These are phyloP conservation scores for Protomyces lactucae-debilis DNA, from an alignment of 1,139 yeast species.

Conservation along the genomic window DNA sequence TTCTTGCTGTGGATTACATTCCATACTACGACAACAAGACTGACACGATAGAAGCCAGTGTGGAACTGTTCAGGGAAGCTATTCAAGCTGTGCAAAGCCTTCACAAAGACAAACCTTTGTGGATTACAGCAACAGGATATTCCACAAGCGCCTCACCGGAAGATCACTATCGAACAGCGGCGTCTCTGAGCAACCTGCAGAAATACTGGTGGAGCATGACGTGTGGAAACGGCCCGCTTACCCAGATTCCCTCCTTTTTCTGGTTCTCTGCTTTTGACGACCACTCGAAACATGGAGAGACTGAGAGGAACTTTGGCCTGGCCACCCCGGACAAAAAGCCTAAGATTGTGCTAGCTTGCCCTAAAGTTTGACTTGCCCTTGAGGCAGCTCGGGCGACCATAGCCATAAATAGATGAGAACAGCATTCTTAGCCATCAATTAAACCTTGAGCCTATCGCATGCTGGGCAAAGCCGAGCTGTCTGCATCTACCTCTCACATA, in stretches of 20 bases:
- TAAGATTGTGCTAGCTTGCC: constrained; percentile 7
- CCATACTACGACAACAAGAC: constrained; percentile 40
- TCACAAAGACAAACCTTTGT: constrained; percentile 81
- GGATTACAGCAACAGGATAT: constrained; percentile 99
- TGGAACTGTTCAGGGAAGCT: constrained; percentile 76
- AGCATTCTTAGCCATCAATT: too few relatives aligned
- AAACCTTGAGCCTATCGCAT: too few relatives aligned
- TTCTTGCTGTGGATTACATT: too few relatives aligned
- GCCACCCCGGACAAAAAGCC: constrained; percentile 7
- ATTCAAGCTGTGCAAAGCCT: constrained; percentile 75
- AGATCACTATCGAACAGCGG: constrained; percentile 42
- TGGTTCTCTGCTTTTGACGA: constrained; percentile 19
- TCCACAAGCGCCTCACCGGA: constrained; percentile 80
- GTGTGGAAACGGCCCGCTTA: constrained; percentile 4
- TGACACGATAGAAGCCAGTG: constrained; percentile 70
- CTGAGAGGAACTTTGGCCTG: constrained; percentile 19
- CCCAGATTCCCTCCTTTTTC: not conserved
- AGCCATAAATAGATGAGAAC: too few relatives aligned
- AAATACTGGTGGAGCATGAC: constrained; percentile 55
- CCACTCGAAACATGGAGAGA: not conserved
- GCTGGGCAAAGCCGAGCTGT: too few relatives aligned
- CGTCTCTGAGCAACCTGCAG: constrained; percentile 68
- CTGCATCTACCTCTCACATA: too few relatives aligned
- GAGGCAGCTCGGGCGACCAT: too few relatives aligned
- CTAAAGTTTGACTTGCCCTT: too few relatives aligned